These are phyloP conservation scores for Pestalotiopsis sp. DNA, from an alignment of 2,329 filamentous ascomycete species.

Conservation along the genomic window DNA sequence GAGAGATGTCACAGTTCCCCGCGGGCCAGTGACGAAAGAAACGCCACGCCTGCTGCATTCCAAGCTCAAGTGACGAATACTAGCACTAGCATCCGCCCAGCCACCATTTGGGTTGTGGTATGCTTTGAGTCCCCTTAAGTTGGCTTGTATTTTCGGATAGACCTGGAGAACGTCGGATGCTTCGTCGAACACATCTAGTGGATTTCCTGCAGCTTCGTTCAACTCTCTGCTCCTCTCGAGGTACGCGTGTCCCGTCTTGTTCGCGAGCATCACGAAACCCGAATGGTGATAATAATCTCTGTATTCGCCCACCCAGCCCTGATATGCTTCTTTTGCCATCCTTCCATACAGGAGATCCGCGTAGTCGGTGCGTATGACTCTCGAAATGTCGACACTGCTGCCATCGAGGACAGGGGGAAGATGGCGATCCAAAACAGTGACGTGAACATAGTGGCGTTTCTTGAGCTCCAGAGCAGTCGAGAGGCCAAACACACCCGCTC, in stretches of 20 bases:
- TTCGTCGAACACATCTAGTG: not conserved
- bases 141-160: not conserved
- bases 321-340: not conserved
- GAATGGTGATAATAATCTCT: not conserved
- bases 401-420: not conserved
- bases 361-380: conserved; percentile 3
- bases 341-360: not conserved
- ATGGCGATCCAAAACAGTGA: conserved; percentile 44
- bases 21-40: not conserved
- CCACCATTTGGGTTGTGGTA: not conserved
- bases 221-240: not conserved
- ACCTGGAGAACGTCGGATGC: not conserved
- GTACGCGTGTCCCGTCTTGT: not conserved
- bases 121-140: not conserved
- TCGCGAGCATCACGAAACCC: not conserved
- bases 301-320: not conserved
- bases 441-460: conserved; percentile 42
- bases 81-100: not conserved
- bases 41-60: not conserved
- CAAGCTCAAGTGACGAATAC: not conserved
- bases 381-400: conserved; percentile 5
- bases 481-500: conserved; percentile 41
- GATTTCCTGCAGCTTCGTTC: not conserved
- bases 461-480: conserved; percentile 43
- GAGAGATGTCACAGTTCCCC: not conserved